phyloP scores from a whole-genome alignment of 2,329 filamentous ascomycete species.

The Huntiella decipiens region DNA sequence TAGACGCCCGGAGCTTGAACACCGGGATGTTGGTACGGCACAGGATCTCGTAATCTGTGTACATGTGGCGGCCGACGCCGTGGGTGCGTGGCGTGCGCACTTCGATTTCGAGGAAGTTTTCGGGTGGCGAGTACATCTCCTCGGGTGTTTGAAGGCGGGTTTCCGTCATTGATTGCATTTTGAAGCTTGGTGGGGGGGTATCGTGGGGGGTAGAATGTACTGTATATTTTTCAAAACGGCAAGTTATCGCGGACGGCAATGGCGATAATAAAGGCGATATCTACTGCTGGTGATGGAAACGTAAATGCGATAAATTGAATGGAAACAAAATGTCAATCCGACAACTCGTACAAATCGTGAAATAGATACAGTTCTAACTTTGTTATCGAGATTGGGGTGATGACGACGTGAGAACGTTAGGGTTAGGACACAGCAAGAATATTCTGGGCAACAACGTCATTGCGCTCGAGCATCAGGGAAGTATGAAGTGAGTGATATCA shows the following conservation, averaged over 20 bases:
- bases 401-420: too few species aligned
- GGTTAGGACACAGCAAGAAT: too few species aligned
- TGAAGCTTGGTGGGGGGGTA: constrained; percentile 21
- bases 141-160: constrained; percentile 88
- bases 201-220: background rate
- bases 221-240: background rate
- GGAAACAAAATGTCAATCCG: too few species aligned
- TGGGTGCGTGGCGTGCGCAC: constrained; percentile 87
- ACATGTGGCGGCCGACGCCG: constrained; percentile 88
- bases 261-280: too few species aligned
- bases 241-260: background rate
- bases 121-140: constrained; percentile 94
- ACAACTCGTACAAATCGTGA: too few species aligned
- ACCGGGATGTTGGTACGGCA: constrained; percentile 97
- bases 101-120: constrained; percentile 98
- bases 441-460: too few species aligned
- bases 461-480: too few species aligned
- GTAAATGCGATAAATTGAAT: too few species aligned
- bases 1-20: constrained; percentile 82
- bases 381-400: too few species aligned
- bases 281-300: too few species aligned
- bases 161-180: constrained; percentile 48
- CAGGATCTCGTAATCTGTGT: constrained; percentile 96
- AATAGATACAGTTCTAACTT: too few species aligned
- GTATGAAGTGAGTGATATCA: too few species aligned